These are phyloP conservation scores for Cryptosporidium andersoni DNA, from an alignment of 169 alveolate genomes.

Conservation along the genomic window DNA sequence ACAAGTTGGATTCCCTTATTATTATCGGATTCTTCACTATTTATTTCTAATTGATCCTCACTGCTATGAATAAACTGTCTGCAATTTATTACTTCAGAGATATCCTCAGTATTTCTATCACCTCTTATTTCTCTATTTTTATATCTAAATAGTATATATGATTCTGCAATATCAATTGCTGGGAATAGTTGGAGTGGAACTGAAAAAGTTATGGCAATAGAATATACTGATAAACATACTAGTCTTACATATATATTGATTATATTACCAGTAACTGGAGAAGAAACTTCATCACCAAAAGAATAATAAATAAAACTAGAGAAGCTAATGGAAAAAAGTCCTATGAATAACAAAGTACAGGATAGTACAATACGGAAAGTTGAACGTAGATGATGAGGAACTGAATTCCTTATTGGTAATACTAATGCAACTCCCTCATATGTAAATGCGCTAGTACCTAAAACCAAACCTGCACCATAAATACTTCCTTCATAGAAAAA, in stretches of 20 bases:
- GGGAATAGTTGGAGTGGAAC: constrained; percentile 62
- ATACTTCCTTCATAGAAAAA: constrained; percentile 13
- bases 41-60: not conserved
- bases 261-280: constrained; percentile 66
- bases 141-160: not conserved
- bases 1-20: not conserved
- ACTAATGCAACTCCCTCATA: constrained; percentile 62
- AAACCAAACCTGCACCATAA: constrained; percentile 69
- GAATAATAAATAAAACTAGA: constrained; percentile 60
- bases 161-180: constrained; percentile 39
- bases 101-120: not conserved
- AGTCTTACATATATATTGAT: constrained; percentile 34
- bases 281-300: constrained; percentile 63
- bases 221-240: constrained; percentile 23
- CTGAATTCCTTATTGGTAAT: constrained; percentile 50
- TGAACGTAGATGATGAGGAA: constrained; percentile 10
- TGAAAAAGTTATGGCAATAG: constrained; percentile 52
- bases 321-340: constrained; percentile 42
- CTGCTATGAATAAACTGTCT: not conserved
- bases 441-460: constrained; percentile 66
- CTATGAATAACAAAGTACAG: constrained; percentile 44
- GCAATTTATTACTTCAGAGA: not conserved
- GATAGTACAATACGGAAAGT: constrained; percentile 21
- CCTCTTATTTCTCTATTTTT: not conserved
- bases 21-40: not conserved